Base-by-base conservation (phyloP, 2,329 filamentous ascomycete genomes). In the Fusarium armeniacum region DNA sequence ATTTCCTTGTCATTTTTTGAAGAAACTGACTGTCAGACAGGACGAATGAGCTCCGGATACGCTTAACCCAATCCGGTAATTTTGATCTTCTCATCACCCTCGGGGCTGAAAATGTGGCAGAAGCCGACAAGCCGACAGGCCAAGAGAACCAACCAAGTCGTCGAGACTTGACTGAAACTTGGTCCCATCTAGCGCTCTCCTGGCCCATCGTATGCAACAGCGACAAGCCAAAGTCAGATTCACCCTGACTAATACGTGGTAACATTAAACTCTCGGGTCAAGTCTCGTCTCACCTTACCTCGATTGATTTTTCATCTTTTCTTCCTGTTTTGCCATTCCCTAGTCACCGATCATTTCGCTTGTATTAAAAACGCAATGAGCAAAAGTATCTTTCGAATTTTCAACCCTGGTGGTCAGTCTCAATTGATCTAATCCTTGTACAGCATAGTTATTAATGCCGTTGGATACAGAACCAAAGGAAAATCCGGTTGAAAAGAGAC, bases 341-440 rank as follows among this genome's bases (percentile, higher is more conserved):
- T 10, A 6, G 3, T 2, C 7, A 32, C n/a, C 36, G 24, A 28
- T 26, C 22, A 40, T 24, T 15, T 41, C 2, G 16, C 15, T 38
- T 12, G 13, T 22, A 6, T n/a, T 11, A 35, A 22, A 18, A 16
- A 22, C 26, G 28, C 26, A 15, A 74, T 74, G 72, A 38, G 58
- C 33, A 58, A 60, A 22, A 67, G 59, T 40, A 77, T 79, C 30
- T 79, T 79, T 30, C 76, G 76, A 22, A 78, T 79, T 5, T 79
- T 79, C n/a, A 79, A 78, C 10, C 77, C 77, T 9, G 62, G 55
- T 18, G 77, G 77, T 78, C 4, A 24, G 67, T 63, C 33, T 8
- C 18, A 5, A 16, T 35, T 50, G 10, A 10, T n/a, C 6, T 22
- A 20, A 15, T 6, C 30, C 36, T 12, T 38, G 30, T 10, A 10